Evolutionary conservation across 148 eudicot species (phyloP).

Genomic region (Vaccinium darrowii): DNA sequence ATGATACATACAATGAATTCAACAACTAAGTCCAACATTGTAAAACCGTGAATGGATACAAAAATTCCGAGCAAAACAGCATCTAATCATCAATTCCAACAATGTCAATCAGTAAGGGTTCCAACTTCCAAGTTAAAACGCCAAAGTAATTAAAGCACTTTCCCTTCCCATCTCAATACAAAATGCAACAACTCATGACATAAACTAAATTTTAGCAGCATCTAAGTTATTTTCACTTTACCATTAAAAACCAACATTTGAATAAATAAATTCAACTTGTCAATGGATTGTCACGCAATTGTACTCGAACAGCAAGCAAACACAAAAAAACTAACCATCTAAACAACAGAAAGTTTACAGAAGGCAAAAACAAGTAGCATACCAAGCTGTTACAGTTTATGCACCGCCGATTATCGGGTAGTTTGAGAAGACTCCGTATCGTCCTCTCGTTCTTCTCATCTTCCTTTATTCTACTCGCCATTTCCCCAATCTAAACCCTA

Average conservation of each 20-base stretch:
- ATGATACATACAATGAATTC: not conserved
- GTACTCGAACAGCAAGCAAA: not conserved
- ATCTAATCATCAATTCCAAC: not conserved
- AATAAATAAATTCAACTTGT: slow-evolving; percentile 1
- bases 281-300: not conserved
- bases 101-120: not conserved
- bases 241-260: not conserved
- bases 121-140: not conserved
- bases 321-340: not conserved
- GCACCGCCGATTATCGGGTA: slow-evolving; percentile 68
- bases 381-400: slow-evolving; percentile 75
- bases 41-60: not conserved
- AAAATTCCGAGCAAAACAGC: not conserved
- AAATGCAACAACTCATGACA: not conserved
- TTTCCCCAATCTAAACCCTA: slow-evolving; percentile 40
- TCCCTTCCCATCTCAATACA: not conserved
- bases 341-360: not conserved
- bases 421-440: slow-evolving; percentile 71
- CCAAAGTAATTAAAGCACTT: not conserved
- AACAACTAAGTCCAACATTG: not conserved
- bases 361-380: slow-evolving; percentile 17
- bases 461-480: slow-evolving; percentile 76
- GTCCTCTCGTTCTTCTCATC: slow-evolving; percentile 73
- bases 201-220: not conserved
- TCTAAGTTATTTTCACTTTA: not conserved